Conservation (phyloP, 2,329 filamentous ascomycete genomes). For the Talaromyces sp. region DNA sequence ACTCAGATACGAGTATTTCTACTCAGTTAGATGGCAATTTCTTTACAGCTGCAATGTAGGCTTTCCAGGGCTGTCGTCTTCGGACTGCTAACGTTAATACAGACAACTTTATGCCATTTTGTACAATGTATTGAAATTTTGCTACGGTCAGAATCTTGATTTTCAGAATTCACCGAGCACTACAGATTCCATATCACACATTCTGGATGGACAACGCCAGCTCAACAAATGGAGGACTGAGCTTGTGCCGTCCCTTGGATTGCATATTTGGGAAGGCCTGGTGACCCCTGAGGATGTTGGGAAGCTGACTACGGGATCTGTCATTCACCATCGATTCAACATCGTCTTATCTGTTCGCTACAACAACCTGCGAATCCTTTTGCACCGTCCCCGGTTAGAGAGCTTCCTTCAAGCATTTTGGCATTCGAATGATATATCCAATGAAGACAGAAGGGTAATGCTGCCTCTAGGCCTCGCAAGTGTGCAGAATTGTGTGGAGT, state of each 20-base stretch:
- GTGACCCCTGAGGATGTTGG: slow-evolving; percentile 12
- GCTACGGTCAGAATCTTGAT: slow-evolving; percentile 45
- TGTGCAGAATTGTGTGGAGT: slow-evolving; percentile 29
- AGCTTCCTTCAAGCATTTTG: slow-evolving; percentile 29
- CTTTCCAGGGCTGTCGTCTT: neutral
- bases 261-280: slow-evolving; percentile 21
- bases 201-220: slow-evolving; percentile 37
- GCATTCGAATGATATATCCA: neutral
- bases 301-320: slow-evolving; percentile 1
- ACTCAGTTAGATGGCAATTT: slow-evolving; percentile 15
- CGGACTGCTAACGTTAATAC: neutral
- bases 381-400: slow-evolving; percentile 39
- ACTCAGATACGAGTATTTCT: neutral
- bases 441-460: slow-evolving; percentile 15
- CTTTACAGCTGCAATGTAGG: slow-evolving; percentile 23
- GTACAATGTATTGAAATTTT: slow-evolving; percentile 32
- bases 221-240: slow-evolving; percentile 34
- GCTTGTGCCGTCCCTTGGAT: slow-evolving; percentile 25
- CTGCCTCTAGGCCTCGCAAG: slow-evolving; percentile 29
- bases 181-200: slow-evolving; percentile 25
- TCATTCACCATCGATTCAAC: slow-evolving; percentile 29
- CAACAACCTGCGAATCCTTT: slow-evolving; percentile 37
- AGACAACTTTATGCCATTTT: slow-evolving; percentile 28
- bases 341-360: slow-evolving; percentile 43
- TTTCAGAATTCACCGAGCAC: slow-evolving; percentile 20